A percentile compares a stretch with the other conserved stretches of the same genome.
These are phyloP conservation scores for Colletotrichum melonis DNA, from an alignment of 2,329 filamentous ascomycete species.

Conservation along the genomic window DNA sequence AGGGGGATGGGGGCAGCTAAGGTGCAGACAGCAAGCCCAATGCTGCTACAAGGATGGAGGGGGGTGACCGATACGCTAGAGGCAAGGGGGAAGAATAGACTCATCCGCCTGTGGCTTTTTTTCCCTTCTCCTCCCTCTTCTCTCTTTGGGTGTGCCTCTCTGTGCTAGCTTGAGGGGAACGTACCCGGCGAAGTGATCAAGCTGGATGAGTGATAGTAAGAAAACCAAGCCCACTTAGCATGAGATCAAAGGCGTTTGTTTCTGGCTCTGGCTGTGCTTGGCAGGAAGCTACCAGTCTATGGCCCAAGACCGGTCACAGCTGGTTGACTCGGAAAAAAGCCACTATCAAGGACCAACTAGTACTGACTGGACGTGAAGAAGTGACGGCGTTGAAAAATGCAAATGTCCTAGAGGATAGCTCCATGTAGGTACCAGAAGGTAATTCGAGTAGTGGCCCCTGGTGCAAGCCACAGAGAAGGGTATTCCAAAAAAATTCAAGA, in stretches of 20 bases:
- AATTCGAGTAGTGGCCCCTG: background rate
- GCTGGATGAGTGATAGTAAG: background rate
- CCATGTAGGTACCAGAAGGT: background rate
- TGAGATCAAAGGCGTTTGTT: background rate
- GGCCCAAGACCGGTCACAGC: constrained; percentile 3
- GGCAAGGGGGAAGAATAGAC: background rate
- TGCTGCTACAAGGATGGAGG: constrained; percentile 11
- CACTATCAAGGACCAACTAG: constrained; percentile 13
- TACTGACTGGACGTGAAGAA: background rate
- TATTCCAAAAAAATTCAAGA: background rate
- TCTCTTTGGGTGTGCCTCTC: background rate
- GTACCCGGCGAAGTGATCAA: background rate
- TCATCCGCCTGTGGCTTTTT: background rate
- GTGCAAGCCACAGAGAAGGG: constrained; percentile 13
- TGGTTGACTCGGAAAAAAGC: constrained; percentile 11
- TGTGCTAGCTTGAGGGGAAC: background rate
- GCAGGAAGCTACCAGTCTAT: background rate
- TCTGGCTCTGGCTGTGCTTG: background rate
- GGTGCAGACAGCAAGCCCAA: constrained; percentile 21
- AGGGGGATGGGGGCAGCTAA: background rate
- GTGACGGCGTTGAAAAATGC: constrained; percentile 10
- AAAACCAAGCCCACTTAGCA: background rate
- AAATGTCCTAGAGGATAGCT: background rate
- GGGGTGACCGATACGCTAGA: background rate
- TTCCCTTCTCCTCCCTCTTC: background rate